A percentile compares a stretch with the other conserved stretches of the same genome.
Evolutionary conservation across 345 rosid genomes (phyloP).

Genomic region (Xanthoceras sorbifolium): DNA sequence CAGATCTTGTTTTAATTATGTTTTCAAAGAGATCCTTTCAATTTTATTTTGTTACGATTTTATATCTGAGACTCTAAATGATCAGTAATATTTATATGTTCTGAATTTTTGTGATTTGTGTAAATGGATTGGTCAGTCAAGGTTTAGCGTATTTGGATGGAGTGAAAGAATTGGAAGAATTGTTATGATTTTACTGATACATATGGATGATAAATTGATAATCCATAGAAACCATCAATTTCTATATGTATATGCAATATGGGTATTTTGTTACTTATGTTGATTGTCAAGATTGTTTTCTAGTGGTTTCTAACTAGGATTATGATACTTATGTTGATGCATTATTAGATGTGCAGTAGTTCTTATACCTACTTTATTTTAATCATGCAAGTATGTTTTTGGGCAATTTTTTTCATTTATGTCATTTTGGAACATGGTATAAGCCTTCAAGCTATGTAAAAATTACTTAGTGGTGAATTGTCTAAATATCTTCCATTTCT

Average conservation of each 20-base stretch:
- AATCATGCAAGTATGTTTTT: not conserved
- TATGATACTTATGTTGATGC: not conserved
- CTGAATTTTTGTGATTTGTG: not conserved
- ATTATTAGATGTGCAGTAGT: not conserved
- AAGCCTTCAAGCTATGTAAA: not conserved
- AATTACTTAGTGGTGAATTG: not conserved
- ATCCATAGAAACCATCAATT: not conserved
- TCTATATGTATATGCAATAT: too few relatives aligned
- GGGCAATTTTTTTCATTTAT: too few relatives aligned
- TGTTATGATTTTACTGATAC: not conserved
- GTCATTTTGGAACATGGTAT: not conserved
- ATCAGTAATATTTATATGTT: not conserved
- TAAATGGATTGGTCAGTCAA: not conserved
- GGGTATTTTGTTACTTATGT: not conserved
- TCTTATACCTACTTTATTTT: not conserved
- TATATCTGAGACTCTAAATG: too few relatives aligned
- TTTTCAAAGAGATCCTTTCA: not conserved
- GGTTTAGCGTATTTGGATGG: not conserved
- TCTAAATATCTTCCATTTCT: too few relatives aligned
- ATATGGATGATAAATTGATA: not conserved
- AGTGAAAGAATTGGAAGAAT: not conserved
- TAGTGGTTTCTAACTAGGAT: not conserved
- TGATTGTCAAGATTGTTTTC: not conserved
- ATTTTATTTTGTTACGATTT: not conserved
- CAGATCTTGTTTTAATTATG: slow-evolving; percentile 7